Evolutionary conservation across 2,329 filamentous ascomycete species (phyloP), one percentile per base, ranked within the genome.

Genomic region (Exophiala phaeomuriformis): DNA sequence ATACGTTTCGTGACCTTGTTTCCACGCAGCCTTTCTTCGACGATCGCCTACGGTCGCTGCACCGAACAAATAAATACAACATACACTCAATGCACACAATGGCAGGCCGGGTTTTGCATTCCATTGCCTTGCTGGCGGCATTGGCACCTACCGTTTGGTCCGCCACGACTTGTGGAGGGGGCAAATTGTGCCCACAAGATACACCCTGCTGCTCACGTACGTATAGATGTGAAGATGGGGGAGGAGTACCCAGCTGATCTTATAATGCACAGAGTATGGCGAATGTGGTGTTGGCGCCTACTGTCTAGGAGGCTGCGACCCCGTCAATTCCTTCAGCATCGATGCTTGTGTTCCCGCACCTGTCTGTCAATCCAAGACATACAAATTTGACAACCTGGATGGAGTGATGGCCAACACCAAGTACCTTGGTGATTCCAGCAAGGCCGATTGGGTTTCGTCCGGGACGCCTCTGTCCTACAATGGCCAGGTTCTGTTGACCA

Each of bases 221-320:
- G 85, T 81, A 30, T 33, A 30, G 32, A 35, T 27, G 9, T n/a
- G 12, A 30, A 2, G 32, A 33, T 36, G 3, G 7, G 27, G 43
- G 5, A 10, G 47, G 31, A 39, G 12, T 41, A 35, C 42, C 27
- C 46, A 6, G 36, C 55, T 63, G 42, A 57, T 43, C 10, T 9
- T 41, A 3, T 10, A 47, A 65, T 95, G 89, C 93, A 72, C 65
- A 95, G 89, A 93, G 72, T 97, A 96, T 71, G 88, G 88, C 64
- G 78, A 91, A 71, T 97, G 93, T 66, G 93, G 91, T 74, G 83
- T 90, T 52, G 93, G 93, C 65, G 93, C 90, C 52, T 97, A 87
- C 79, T 98, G 93, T 67, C 81, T 98, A 19, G 93, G 93, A 64
- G 93, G 93, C 59, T 98, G 93, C 75, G 91, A 97, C 68, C 88